Percentiles rank a stretch among this genome's conserved stretches.
Evolutionary conservation across 106 monocot genomes (phyloP).

Genomic region (Dendrobium huoshanense): DNA sequence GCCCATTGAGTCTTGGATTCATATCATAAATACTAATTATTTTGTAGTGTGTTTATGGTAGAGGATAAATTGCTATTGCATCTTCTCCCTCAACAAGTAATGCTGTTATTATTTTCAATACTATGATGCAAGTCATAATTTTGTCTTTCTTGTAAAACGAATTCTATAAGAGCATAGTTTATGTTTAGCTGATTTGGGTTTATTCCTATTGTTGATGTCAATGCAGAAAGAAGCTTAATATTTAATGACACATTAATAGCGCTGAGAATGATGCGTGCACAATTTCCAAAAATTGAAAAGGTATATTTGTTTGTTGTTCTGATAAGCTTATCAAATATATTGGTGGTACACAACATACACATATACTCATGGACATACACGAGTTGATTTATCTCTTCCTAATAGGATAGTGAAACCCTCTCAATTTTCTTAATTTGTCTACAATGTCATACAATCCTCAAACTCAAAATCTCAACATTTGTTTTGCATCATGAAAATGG

Average conservation of each 20-base stretch:
- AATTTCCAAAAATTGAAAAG: slow-evolving; percentile 76
- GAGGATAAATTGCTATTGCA: background rate
- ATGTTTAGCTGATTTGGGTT: background rate
- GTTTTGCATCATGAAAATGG: background rate
- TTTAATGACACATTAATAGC: slow-evolving; percentile 71
- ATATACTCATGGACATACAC: too few relatives aligned
- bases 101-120: background rate
- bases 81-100: background rate
- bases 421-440: background rate
- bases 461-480: background rate
- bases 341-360: background rate
- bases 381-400: background rate
- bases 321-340: background rate
- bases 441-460: background rate
- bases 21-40: background rate
- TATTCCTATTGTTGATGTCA: background rate
- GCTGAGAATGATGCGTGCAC: slow-evolving; percentile 79
- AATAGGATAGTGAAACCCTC: background rate
- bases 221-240: slow-evolving; percentile 49
- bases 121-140: background rate
- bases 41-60: background rate
- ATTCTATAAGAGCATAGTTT: background rate
- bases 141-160: background rate
- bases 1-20: background rate
- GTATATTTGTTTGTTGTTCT: slow-evolving; percentile 6